Conservation (phyloP, 2,329 filamentous ascomycete species). For the Thielaviopsis punctulata region DNA sequence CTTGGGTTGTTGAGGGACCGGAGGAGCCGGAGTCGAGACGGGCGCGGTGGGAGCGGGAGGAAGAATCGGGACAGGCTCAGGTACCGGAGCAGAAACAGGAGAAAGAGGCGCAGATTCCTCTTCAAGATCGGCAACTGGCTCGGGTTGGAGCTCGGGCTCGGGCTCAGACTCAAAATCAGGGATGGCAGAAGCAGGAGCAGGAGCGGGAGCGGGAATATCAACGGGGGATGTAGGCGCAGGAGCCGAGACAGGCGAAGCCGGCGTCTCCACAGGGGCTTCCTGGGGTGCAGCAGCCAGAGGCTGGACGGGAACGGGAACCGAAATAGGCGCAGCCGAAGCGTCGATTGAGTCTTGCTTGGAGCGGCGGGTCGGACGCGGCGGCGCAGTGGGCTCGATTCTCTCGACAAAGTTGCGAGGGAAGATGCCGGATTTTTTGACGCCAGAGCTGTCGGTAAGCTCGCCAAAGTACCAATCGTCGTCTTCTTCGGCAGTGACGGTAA, state of each 20-base stretch:
- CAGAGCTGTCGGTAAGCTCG: constrained; percentile 63
- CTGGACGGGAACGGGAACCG: constrained; percentile 22
- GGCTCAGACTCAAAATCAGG: background rate
- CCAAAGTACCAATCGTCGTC: constrained; percentile 89
- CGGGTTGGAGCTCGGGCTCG: background rate
- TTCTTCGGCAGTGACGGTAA: constrained; percentile 83
- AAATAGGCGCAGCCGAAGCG: constrained; percentile 19
- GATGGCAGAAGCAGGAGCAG: constrained; percentile 16
- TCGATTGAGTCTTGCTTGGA: constrained; percentile 42
- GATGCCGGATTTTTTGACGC: constrained; percentile 63
- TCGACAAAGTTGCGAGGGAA: constrained; percentile 97
- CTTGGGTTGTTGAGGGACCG: constrained; percentile 17
- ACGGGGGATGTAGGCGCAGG: background rate
- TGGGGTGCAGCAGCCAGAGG: constrained; percentile 15
- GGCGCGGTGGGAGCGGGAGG: constrained; percentile 15
- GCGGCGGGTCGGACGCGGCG: constrained; percentile 67
- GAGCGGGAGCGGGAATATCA: constrained; percentile 13
- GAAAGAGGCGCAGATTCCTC: background rate
- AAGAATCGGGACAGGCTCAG: background rate
- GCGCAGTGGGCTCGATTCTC: constrained; percentile 79
- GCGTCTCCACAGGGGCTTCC: constrained; percentile 3
- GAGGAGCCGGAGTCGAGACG: constrained; percentile 16
- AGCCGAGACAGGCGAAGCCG: constrained; percentile 5
- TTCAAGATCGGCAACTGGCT: too few species aligned
- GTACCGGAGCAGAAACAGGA: background rate